A percentile compares a stretch with the other conserved stretches of the same genome.
Evolutionary conservation across 257 asterid species (phyloP).

Genomic region (Hygrophila difformis): DNA sequence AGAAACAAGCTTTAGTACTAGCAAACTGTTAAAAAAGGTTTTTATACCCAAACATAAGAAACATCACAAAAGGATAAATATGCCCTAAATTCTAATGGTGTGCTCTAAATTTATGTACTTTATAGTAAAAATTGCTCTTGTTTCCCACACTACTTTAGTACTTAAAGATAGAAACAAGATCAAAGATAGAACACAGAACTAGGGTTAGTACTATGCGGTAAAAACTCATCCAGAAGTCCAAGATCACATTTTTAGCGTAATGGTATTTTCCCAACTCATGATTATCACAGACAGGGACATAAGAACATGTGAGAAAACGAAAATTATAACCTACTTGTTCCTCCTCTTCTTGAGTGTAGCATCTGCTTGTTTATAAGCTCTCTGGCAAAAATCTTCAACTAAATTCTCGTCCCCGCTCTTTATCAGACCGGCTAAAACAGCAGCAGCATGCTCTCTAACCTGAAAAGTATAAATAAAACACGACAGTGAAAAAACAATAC

Average conservation of each 20-base stretch:
- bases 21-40: too few relatives aligned
- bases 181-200: neutral
- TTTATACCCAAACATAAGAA: too few relatives aligned
- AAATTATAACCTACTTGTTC: conserved; percentile 38
- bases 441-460: conserved; percentile 99
- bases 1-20: too few relatives aligned
- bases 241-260: too few relatives aligned
- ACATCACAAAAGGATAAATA: too few relatives aligned
- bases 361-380: conserved; percentile 80
- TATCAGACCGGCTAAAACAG: conserved; percentile 97
- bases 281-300: neutral
- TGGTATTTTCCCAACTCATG: neutral
- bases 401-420: conserved; percentile 75
- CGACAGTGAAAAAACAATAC: too few relatives aligned
- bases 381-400: conserved; percentile 65
- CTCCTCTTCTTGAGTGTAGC: conserved; percentile 54
- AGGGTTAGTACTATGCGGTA: neutral
- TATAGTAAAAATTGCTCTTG: too few relatives aligned
- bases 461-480: too few relatives aligned
- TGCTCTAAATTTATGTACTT: too few relatives aligned
- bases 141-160: too few relatives aligned
- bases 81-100: too few relatives aligned
- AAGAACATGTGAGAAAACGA: conserved; percentile 8
- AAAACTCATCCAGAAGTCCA: conserved; percentile 4
- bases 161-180: neutral